Evolutionary conservation across 164 flowering plant genomes (phyloP).

Genomic region (Liquidambar formosana): DNA sequence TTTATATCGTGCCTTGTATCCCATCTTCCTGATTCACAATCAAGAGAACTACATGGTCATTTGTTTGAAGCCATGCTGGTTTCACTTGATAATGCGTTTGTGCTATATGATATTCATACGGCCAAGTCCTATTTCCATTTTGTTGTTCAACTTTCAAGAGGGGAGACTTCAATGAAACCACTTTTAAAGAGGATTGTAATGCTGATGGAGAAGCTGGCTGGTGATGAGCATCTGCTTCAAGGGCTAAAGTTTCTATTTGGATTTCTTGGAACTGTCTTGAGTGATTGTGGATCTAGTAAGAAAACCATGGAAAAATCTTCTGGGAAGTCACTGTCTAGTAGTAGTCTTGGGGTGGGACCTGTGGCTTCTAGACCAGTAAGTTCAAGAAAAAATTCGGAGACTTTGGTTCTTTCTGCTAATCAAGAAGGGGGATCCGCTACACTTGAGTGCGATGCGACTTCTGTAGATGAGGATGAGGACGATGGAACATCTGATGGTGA

Average conservation of each 20-base stretch:
- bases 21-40: constrained; percentile 40
- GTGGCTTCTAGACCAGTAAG: constrained; percentile 46
- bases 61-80: constrained; percentile 66
- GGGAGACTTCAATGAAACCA: constrained; percentile 50
- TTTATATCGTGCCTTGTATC: constrained; percentile 61
- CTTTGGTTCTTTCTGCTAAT: constrained; percentile 61
- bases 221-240: constrained; percentile 63
- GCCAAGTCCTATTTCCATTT: constrained; percentile 75
- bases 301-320: constrained; percentile 42
- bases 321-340: constrained; percentile 47
- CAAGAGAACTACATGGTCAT: constrained; percentile 52
- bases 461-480: constrained; percentile 96
- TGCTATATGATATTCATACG: constrained; percentile 61
- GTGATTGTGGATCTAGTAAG: constrained; percentile 62
- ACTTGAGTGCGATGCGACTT: constrained; percentile 91
- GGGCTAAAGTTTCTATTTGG: constrained; percentile 78
- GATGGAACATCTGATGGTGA: constrained; percentile 99
- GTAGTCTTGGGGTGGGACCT: constrained; percentile 46
- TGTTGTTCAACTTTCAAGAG: constrained; percentile 73
- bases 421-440: constrained; percentile 63
- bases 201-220: constrained; percentile 72
- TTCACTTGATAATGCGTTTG: constrained; percentile 75
- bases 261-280: constrained; percentile 61
- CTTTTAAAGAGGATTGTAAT: constrained; percentile 59
- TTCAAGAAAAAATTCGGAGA: constrained; percentile 61